phyloP scores from a whole-genome alignment of 352 stramenopile genomes.

The Pythium grandisporangium region DNA sequence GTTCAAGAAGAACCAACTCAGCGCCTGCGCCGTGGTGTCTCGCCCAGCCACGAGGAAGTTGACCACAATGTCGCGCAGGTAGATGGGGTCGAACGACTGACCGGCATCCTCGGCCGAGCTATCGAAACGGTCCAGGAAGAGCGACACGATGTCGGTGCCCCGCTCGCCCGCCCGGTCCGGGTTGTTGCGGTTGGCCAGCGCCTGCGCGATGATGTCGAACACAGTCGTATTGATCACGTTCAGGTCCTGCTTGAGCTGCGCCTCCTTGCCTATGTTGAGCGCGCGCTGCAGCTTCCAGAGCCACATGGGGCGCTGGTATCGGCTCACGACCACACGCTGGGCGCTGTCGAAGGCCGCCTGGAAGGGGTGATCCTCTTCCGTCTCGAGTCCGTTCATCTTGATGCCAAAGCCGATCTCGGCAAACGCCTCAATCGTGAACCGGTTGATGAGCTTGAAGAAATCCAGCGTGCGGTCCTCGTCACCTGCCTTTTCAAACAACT shows the following conservation, averaged over 20 bases:
- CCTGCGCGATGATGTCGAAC: conserved; percentile 26
- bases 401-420: conserved; percentile 48
- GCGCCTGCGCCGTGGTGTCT: conserved; percentile 63
- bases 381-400: conserved; percentile 25
- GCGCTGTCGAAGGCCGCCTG: conserved; percentile 30
- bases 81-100: conserved; percentile 21
- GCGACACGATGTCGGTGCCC: conserved; percentile 27
- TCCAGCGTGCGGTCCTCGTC: conserved; percentile 14
- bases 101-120: conserved; percentile 4
- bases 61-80: conserved; percentile 64
- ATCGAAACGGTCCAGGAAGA: conserved; percentile 29
- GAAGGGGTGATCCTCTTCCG: conserved; percentile 35
- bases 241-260: conserved; percentile 18
- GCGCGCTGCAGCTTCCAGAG: conserved; percentile 29
- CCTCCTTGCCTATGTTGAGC: conserved; percentile 21
- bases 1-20: conserved; percentile 69
- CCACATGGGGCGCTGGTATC: conserved; percentile 24
- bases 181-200: conserved; percentile 9
- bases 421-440: conserved; percentile 44
- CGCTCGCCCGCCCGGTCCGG: neutral
- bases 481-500: conserved; percentile 10
- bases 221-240: conserved; percentile 31
- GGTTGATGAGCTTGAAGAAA: conserved; percentile 27
- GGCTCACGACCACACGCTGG: conserved; percentile 13
- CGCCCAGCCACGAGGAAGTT: conserved; percentile 77